Conservation (phyloP, 805 yeast genomes). For the Naumovozyma baii region DNA sequence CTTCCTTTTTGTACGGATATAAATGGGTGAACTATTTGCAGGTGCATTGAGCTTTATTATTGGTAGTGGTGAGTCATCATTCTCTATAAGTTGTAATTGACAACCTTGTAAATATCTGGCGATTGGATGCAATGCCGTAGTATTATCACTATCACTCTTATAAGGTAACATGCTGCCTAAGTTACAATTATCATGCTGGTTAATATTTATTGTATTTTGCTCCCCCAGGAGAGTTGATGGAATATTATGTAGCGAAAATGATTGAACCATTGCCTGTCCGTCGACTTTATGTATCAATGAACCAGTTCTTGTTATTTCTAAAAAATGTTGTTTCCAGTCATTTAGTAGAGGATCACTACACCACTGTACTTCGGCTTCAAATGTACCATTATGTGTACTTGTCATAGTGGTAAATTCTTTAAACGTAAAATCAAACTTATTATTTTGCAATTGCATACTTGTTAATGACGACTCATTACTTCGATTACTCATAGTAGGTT, state of each 20-base stretch:
- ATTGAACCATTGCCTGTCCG: conserved; percentile 1
- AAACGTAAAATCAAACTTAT: not conserved
- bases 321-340: conserved; percentile 18
- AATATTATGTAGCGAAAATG: conserved; percentile 2
- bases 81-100: conserved; percentile 12
- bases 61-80: conserved; percentile 5
- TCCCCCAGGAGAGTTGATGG: not conserved
- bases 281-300: conserved; percentile 13
- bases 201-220: not conserved
- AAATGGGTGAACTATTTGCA: conserved; percentile 5
- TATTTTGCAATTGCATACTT: not conserved
- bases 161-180: not conserved
- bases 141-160: not conserved
- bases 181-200: not conserved
- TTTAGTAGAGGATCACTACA: conserved; percentile 11
- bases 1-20: conserved; percentile 14
- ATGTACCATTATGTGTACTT: conserved; percentile 11
- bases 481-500: too few relatives aligned
- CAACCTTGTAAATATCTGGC: conserved; percentile 21
- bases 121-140: conserved; percentile 8
- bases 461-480: too few relatives aligned
- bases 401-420: not conserved
- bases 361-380: conserved; percentile 20
- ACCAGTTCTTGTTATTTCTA: conserved; percentile 14
- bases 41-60: conserved; percentile 11